Conservation (phyloP, 2,329 filamentous ascomycete genomes). For the Domatiomyces catenatus region DNA sequence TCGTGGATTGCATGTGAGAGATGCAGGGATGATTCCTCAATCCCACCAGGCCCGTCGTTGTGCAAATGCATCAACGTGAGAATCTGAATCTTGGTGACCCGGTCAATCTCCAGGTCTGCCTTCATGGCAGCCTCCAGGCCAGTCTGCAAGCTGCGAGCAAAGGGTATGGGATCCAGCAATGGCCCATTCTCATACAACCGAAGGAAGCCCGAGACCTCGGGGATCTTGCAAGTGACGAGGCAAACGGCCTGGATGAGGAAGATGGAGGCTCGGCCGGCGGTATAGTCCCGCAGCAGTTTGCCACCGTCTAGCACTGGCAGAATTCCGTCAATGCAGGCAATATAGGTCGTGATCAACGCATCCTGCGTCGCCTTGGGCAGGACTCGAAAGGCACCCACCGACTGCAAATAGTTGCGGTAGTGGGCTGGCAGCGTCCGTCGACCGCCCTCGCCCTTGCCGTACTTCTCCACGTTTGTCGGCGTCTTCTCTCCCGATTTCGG, state of each 20-base stretch:
- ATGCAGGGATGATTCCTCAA: slow-evolving; percentile 26
- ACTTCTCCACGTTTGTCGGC: slow-evolving; percentile 16
- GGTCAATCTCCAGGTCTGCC: slow-evolving; percentile 23
- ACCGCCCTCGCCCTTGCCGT: slow-evolving; percentile 14
- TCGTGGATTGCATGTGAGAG: slow-evolving; percentile 28
- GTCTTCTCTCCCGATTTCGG: slow-evolving; percentile 14
- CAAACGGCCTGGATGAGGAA: slow-evolving; percentile 27
- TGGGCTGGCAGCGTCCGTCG: slow-evolving; percentile 16
- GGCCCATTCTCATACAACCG: slow-evolving; percentile 20
- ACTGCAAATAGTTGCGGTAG: slow-evolving; percentile 16
- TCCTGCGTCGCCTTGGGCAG: slow-evolving; percentile 23
- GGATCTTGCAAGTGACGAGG: slow-evolving; percentile 26
- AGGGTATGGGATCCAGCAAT: slow-evolving; percentile 22
- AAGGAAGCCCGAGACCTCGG: slow-evolving; percentile 20
- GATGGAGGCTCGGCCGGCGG: slow-evolving; percentile 18
- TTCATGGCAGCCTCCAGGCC: slow-evolving; percentile 25
- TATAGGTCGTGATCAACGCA: slow-evolving; percentile 22
- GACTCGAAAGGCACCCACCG: slow-evolving; percentile 15
- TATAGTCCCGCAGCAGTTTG: slow-evolving; percentile 17
- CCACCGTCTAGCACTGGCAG: slow-evolving; percentile 24
- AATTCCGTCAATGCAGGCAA: slow-evolving; percentile 25
- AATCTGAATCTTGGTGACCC: slow-evolving; percentile 24
- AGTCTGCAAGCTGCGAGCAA: slow-evolving; percentile 25
- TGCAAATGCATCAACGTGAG: slow-evolving; percentile 28
- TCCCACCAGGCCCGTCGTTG: slow-evolving; percentile 27